Evolutionary conservation across 192 early-diverging fungal genomes (phyloP).

Genomic region (Coemansia sp.): DNA sequence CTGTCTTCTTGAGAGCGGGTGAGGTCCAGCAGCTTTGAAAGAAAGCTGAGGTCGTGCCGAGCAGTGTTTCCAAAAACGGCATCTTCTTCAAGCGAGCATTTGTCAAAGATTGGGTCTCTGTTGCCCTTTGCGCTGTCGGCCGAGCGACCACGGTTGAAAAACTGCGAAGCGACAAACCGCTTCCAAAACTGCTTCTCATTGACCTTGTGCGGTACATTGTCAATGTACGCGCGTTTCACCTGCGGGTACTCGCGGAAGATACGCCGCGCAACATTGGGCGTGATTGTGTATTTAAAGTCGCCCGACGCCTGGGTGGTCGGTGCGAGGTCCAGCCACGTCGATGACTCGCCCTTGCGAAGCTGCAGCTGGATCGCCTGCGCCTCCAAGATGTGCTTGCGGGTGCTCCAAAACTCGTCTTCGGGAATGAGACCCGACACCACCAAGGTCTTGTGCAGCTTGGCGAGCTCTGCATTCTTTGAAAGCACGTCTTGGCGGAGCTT

Average conservation of each 20-base stretch:
- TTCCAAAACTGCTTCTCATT: slow-evolving; percentile 83
- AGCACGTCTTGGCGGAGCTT: slow-evolving; percentile 59
- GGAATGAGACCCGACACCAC: slow-evolving; percentile 69
- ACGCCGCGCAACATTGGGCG: slow-evolving; percentile 81
- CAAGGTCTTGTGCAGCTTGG: slow-evolving; percentile 70
- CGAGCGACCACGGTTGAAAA: slow-evolving; percentile 78
- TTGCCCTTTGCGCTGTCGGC: slow-evolving; percentile 37
- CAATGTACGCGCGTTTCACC: slow-evolving; percentile 77
- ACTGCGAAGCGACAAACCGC: slow-evolving; percentile 74
- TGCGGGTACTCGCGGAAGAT: slow-evolving; percentile 89
- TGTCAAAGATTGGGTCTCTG: slow-evolving; percentile 73
- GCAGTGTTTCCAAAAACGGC: slow-evolving; percentile 47
- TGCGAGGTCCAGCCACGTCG: slow-evolving; percentile 63
- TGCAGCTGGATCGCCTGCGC: slow-evolving; percentile 66
- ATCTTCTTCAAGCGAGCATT: slow-evolving; percentile 75
- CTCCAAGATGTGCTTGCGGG: slow-evolving; percentile 64
- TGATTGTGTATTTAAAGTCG: slow-evolving; percentile 81
- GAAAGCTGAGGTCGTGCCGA: slow-evolving; percentile 53
- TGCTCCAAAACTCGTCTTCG: slow-evolving; percentile 95
- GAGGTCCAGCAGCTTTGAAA: slow-evolving; percentile 74
- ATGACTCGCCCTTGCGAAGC: slow-evolving; percentile 79
- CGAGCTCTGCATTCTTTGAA: slow-evolving; percentile 64
- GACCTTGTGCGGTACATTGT: slow-evolving; percentile 75
- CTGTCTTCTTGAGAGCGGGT: slow-evolving; percentile 79
- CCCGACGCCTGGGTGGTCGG: slow-evolving; percentile 67